These are phyloP conservation scores for Scheffersomyces coipomensis DNA, from an alignment of 805 yeast species.

Conservation along the genomic window DNA sequence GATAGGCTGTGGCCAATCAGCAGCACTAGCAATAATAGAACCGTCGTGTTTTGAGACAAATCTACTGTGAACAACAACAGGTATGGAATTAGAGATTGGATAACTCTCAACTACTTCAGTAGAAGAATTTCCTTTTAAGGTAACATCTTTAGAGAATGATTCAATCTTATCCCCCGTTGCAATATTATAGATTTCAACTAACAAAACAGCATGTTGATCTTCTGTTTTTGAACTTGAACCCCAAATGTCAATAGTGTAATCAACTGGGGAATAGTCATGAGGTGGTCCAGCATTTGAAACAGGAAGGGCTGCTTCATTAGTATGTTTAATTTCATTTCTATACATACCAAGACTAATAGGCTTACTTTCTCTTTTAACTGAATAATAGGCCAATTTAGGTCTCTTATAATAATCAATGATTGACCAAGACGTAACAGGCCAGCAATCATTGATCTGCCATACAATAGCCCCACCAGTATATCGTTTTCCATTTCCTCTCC, in stretches of 20 bases:
- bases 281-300: slow-evolving; percentile 12
- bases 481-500: slow-evolving; percentile 37
- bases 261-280: slow-evolving; percentile 22
- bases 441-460: slow-evolving; percentile 56
- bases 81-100: slow-evolving; percentile 10
- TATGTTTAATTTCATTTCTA: slow-evolving; percentile 14
- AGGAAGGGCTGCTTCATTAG: slow-evolving; percentile 6
- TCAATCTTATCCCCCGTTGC: slow-evolving; percentile 27
- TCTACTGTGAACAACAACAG: slow-evolving; percentile 15
- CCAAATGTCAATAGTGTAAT: slow-evolving; percentile 38
- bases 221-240: slow-evolving; percentile 31
- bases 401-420: slow-evolving; percentile 39
- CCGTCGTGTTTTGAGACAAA: slow-evolving; percentile 11
- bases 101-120: slow-evolving; percentile 23
- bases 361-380: slow-evolving; percentile 43
- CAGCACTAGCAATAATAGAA: slow-evolving; percentile 25
- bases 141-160: slow-evolving; percentile 9
- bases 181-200: slow-evolving; percentile 27
- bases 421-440: slow-evolving; percentile 56
- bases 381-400: slow-evolving; percentile 48
- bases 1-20: slow-evolving; percentile 53
- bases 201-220: slow-evolving; percentile 18
- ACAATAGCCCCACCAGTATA: slow-evolving; percentile 47
- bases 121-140: slow-evolving; percentile 23
- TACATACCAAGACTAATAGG: slow-evolving; percentile 33